A percentile compares a stretch with the other conserved stretches of the same genome.
Evolutionary conservation across 2,329 filamentous ascomycete species (phyloP).

Genomic region (Cytospora chrysosperma): DNA sequence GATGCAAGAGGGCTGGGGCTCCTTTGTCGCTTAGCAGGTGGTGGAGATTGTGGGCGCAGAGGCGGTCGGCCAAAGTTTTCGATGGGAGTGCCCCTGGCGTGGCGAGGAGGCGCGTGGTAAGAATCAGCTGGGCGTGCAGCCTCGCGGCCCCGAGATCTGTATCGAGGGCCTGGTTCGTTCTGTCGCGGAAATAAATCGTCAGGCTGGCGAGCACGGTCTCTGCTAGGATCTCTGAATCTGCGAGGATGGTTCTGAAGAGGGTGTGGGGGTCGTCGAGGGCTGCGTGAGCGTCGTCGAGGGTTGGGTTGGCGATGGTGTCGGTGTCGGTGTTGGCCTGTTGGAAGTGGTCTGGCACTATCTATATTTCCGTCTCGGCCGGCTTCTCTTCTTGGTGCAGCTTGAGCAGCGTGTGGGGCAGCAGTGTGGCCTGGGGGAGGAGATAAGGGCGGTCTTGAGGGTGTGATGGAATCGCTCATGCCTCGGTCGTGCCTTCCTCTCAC

Average conservation of each 20-base stretch:
- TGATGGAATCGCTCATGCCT: conserved; percentile 33
- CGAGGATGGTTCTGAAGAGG: conserved; percentile 38
- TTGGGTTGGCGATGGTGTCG: conserved; percentile 28
- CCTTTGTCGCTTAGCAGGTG: conserved; percentile 31
- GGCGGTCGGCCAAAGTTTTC: conserved; percentile 22
- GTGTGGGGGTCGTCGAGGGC: conserved; percentile 31
- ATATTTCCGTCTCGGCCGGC: conserved; percentile 25
- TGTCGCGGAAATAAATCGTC: conserved; percentile 30
- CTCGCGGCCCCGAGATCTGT: conserved; percentile 40
- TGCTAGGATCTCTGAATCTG: conserved; percentile 40
- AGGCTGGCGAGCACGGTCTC: conserved; percentile 34
- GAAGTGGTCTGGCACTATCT: conserved; percentile 29
- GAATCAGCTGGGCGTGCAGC: conserved; percentile 33
- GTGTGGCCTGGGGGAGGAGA: conserved; percentile 30
- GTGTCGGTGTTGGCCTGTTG: conserved; percentile 27
- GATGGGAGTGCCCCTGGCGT: conserved; percentile 9
- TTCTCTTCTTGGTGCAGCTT: conserved; percentile 14
- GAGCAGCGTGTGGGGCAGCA: conserved; percentile 30
- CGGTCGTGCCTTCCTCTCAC: conserved; percentile 37
- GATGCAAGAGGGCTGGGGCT: conserved; percentile 30
- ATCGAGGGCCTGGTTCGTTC: conserved; percentile 32
- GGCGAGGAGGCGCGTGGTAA: conserved; percentile 26
- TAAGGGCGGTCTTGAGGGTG: conserved; percentile 31
- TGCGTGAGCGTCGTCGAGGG: conserved; percentile 34
- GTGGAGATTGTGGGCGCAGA: conserved; percentile 29